Evolutionary conservation across 2,329 filamentous ascomycete genomes (phyloP).

Genomic region (Xylaria sp.): DNA sequence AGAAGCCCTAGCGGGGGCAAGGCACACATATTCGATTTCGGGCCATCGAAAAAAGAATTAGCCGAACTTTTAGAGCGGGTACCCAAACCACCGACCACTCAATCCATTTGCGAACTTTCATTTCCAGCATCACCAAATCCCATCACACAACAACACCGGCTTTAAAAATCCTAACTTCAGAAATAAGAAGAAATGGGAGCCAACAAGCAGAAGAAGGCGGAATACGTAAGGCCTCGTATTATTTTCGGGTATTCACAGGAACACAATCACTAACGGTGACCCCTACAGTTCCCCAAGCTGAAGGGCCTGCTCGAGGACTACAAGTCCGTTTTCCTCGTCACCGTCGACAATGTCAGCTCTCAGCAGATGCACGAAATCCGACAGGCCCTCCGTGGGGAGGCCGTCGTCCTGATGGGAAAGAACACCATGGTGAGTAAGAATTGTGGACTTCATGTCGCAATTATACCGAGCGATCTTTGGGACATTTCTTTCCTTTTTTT

Average conservation of each 20-base stretch:
- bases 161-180: conserved; percentile 99
- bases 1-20: conserved; percentile 22
- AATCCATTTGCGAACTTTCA: conserved; percentile 17
- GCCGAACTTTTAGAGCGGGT: conserved; percentile 24
- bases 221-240: conserved; percentile 31
- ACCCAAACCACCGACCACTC: conserved; percentile 1
- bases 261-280: conserved; percentile 3
- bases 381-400: conserved; percentile 83
- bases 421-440: conserved; percentile 99
- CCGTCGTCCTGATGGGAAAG: conserved; percentile 98
- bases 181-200: conserved; percentile 97
- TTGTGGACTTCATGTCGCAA: no score
- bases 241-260: not conserved
- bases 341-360: conserved; percentile 99
- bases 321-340: conserved; percentile 96
- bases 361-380: conserved; percentile 99
- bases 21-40: conserved; percentile 12
- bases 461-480: no score
- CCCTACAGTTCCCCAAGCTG: conserved; percentile 95
- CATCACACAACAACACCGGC: conserved; percentile 52
- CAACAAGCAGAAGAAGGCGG: conserved; percentile 92
- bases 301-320: conserved; percentile 96
- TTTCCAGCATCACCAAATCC: conserved; percentile 19
- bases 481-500: no score
- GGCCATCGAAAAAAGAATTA: conserved; percentile 24